phyloP scores from a whole-genome alignment of 306 rosid genomes.

The Pyrus communis region DNA sequence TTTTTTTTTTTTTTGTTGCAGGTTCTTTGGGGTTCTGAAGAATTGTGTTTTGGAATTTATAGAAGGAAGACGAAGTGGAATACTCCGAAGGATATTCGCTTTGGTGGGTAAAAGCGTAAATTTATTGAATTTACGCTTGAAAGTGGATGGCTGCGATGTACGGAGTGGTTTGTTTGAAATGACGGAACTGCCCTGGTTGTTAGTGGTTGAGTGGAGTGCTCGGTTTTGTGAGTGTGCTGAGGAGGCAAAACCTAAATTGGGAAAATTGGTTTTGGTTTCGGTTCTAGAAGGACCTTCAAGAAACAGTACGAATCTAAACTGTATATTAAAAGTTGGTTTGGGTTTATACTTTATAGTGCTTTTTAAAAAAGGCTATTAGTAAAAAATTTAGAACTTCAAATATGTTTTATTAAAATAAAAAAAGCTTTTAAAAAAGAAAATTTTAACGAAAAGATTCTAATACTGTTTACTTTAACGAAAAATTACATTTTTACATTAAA shows the following conservation, averaged over 20 bases:
- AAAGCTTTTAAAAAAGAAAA: too few species aligned
- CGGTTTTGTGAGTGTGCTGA: too few species aligned
- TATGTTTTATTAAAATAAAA: too few species aligned
- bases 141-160: background rate
- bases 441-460: accelerated
- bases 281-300: background rate
- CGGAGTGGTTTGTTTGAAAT: background rate
- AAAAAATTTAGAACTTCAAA: too few species aligned
- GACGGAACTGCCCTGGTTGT: background rate
- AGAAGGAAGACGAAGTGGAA: background rate
- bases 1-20: background rate
- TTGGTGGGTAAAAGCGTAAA: background rate
- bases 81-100: slow-evolving; percentile 27
- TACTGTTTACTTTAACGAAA: too few species aligned
- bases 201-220: background rate
- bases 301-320: background rate
- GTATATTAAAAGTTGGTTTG: too few species aligned
- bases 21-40: background rate
- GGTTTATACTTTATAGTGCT: too few species aligned
- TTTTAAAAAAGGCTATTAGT: too few species aligned
- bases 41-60: background rate
- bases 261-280: background rate
- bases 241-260: background rate
- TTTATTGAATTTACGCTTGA: background rate
- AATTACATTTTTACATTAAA: too few species aligned